Evolutionary conservation across 2,329 filamentous ascomycete species (phyloP).

Genomic region (Pseudodiploospora longispora): DNA sequence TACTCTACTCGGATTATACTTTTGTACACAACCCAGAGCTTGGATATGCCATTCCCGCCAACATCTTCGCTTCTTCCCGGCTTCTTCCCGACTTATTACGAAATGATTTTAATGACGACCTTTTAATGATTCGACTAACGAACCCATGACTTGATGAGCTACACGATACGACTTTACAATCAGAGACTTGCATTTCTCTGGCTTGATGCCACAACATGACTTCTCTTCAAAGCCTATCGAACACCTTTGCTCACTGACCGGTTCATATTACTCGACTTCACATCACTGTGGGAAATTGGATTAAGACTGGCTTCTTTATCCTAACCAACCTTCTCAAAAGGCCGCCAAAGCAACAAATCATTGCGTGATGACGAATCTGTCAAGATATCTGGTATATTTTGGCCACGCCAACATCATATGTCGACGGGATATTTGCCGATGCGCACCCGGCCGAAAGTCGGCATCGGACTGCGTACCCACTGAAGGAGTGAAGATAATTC

Average conservation of each 20-base stretch:
- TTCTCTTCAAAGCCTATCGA: slow-evolving; percentile 21
- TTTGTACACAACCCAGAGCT: slow-evolving; percentile 13
- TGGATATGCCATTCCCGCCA: slow-evolving; percentile 12
- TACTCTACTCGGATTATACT: slow-evolving; percentile 13
- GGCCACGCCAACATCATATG: slow-evolving; percentile 35
- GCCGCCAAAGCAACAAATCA: slow-evolving; percentile 23
- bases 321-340: slow-evolving; percentile 10
- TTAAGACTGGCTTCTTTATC: slow-evolving; percentile 22
- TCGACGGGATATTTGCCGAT: slow-evolving; percentile 29
- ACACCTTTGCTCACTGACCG: slow-evolving; percentile 13
- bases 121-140: slow-evolving; percentile 30
- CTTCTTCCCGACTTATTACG: slow-evolving; percentile 34
- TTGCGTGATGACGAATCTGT: slow-evolving; percentile 24
- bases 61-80: slow-evolving; percentile 29
- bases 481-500: no score
- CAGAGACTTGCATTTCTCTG: slow-evolving; percentile 17
- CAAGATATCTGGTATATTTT: slow-evolving; percentile 31
- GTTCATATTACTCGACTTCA: slow-evolving; percentile 21
- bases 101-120: slow-evolving; percentile 37
- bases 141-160: slow-evolving; percentile 19
- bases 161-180: slow-evolving; percentile 25
- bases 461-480: no score
- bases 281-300: slow-evolving; percentile 4
- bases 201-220: slow-evolving; percentile 26
- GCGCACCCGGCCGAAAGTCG: slow-evolving; percentile 4